Evolutionary conservation across 164 flowering plant species (phyloP).

Genomic region (Stephania japonica): DNA sequence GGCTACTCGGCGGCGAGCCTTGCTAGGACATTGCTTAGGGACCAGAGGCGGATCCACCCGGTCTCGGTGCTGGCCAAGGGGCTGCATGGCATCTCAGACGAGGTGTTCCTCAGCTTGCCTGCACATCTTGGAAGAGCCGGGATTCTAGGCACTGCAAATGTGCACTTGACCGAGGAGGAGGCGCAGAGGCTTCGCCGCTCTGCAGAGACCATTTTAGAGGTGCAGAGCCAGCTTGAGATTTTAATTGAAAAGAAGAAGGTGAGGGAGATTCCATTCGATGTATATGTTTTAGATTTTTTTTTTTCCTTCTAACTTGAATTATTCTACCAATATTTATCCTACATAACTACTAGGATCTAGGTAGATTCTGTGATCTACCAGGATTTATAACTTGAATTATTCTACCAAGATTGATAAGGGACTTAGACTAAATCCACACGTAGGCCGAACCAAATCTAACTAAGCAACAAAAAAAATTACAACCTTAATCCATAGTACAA

Average conservation of each 20-base stretch:
- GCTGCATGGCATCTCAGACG: slow-evolving; percentile 55
- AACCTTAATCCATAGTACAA: no score
- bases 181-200: slow-evolving; percentile 36
- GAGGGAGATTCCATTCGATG: no score
- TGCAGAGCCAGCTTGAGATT: slow-evolving; percentile 51
- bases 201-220: slow-evolving; percentile 53
- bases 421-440: no score
- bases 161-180: slow-evolving; percentile 64
- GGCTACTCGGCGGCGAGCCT: slow-evolving; percentile 73
- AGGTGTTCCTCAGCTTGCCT: slow-evolving; percentile 75
- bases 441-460: no score
- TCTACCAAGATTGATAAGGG: no score
- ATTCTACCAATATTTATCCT: no score
- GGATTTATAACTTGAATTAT: no score
- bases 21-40: slow-evolving; percentile 50
- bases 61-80: slow-evolving; percentile 66
- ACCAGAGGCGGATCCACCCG: slow-evolving; percentile 71
- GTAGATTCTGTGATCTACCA: no score
- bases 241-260: neutral
- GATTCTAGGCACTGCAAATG: slow-evolving; percentile 52
- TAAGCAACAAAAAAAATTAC: no score
- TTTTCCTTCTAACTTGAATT: no score
- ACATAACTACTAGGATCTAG: no score
- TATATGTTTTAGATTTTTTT: no score
- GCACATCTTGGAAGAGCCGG: slow-evolving; percentile 67